Evolutionary conservation across 1,284 basidiomycete genomes (phyloP).

Genomic region (Leccinum fallax): DNA sequence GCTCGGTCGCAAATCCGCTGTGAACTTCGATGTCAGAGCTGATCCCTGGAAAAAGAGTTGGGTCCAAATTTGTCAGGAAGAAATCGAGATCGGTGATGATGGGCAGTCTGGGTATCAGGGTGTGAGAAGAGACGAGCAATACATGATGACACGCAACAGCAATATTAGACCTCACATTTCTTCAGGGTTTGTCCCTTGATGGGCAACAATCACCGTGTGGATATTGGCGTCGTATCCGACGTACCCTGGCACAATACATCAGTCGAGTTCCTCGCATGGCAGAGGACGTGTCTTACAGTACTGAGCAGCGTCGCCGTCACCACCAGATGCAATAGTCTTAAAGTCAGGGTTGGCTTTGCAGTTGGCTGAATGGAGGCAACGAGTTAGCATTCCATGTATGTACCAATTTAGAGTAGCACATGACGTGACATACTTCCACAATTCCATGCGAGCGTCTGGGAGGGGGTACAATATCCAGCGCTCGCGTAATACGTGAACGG

Average conservation of each 20-base stretch:
- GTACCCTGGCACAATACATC: constrained; percentile 33
- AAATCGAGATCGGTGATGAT: constrained; percentile 51
- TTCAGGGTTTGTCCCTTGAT: constrained; percentile 39
- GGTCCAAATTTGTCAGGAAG: constrained; percentile 39
- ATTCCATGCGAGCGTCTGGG: constrained; percentile 51
- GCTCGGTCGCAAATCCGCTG: constrained; percentile 55
- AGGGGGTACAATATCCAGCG: constrained; percentile 52
- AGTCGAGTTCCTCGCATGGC: background rate
- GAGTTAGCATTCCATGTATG: background rate
- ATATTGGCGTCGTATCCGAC: constrained; percentile 40
- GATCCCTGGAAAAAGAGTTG: constrained; percentile 62
- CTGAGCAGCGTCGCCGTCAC: constrained; percentile 54
- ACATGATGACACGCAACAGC: background rate
- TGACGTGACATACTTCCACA: constrained; percentile 53
- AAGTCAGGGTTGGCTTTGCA: constrained; percentile 63
- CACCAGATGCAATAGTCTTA: constrained; percentile 61
- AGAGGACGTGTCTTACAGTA: constrained; percentile 40
- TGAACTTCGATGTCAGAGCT: constrained; percentile 53
- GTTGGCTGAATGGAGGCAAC: constrained; percentile 40
- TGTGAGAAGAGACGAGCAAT: background rate
- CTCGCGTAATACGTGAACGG: constrained; percentile 61
- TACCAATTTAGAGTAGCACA: background rate
- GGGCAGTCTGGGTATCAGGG: background rate
- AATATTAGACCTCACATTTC: constrained; percentile 29
- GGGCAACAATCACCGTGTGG: constrained; percentile 37